phyloP scores from a whole-genome alignment of 2,329 filamentous ascomycete genomes.

The Beauveria sp. region DNA sequence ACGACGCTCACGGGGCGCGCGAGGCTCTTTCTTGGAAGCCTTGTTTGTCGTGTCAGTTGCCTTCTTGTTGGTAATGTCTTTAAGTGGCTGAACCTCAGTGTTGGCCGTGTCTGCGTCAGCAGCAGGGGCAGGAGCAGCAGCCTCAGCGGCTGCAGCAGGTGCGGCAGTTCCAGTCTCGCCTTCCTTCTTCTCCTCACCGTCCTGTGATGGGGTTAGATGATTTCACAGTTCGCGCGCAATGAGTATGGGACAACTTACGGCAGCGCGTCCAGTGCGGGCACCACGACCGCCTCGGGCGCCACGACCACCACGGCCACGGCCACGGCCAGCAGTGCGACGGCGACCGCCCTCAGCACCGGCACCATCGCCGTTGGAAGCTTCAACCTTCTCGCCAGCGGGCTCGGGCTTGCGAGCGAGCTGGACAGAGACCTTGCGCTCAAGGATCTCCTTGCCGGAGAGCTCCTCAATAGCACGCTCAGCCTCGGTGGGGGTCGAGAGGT shows the following conservation, averaged over 20 bases:
- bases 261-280: slow-evolving; percentile 34
- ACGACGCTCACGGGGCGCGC: slow-evolving; percentile 49
- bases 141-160: slow-evolving; percentile 35
- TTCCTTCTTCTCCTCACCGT: slow-evolving; percentile 41
- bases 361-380: slow-evolving; percentile 69
- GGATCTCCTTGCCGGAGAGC: slow-evolving; percentile 94
- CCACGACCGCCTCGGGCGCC: slow-evolving; percentile 56
- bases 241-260: slow-evolving; percentile 32
- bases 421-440: slow-evolving; percentile 98
- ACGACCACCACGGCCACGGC: slow-evolving; percentile 63
- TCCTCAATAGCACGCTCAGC: slow-evolving; percentile 92
- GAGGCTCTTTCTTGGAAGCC: slow-evolving; percentile 47
- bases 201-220: slow-evolving; percentile 17
- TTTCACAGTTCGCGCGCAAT: not conserved
- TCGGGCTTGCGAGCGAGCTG: slow-evolving; percentile 98
- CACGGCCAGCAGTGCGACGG: slow-evolving; percentile 55
- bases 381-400: slow-evolving; percentile 67
- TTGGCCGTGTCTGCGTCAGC: slow-evolving; percentile 38
- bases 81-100: slow-evolving; percentile 50
- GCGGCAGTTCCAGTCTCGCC: slow-evolving; percentile 31
- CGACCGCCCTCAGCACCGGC: slow-evolving; percentile 59
- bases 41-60: slow-evolving; percentile 54
- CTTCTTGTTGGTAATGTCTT: slow-evolving; percentile 53
- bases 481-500: slow-evolving; percentile 88
- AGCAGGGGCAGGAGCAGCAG: slow-evolving; percentile 26